These are phyloP conservation scores for Rubroboletus pulcherrimus DNA, from an alignment of 768 basidiomycete species.

Conservation along the genomic window DNA sequence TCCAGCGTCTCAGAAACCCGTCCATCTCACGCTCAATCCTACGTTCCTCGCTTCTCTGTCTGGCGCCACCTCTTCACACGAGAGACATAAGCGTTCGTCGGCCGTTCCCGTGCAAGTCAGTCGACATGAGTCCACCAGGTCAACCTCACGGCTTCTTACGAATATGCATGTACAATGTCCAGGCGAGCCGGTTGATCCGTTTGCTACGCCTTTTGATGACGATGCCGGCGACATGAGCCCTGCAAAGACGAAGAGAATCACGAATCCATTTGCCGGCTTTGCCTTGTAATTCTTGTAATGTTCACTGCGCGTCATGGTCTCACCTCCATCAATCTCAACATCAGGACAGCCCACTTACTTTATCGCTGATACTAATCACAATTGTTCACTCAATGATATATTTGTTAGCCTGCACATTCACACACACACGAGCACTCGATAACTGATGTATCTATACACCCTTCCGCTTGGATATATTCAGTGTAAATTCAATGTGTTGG, in stretches of 20 bases:
- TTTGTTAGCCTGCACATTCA: conserved; percentile 7
- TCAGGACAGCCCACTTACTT: conserved; percentile 5
- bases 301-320: background rate
- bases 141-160: conserved; percentile 45
- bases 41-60: conserved; percentile 11
- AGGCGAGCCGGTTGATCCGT: conserved; percentile 43
- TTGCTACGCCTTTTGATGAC: conserved; percentile 79
- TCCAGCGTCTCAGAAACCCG: conserved; percentile 13
- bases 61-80: conserved; percentile 7
- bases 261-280: conserved; percentile 48
- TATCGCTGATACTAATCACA: conserved; percentile 13
- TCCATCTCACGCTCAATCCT: conserved; percentile 16
- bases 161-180: conserved; percentile 41
- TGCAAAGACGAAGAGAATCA: conserved; percentile 41
- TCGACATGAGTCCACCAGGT: conserved; percentile 24
- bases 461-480: conserved; percentile 5
- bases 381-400: conserved; percentile 9
- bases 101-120: conserved; percentile 18
- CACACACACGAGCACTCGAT: conserved; percentile 1
- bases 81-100: conserved; percentile 21
- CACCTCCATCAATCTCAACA: background rate
- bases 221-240: conserved; percentile 42
- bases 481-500: background rate
- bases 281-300: conserved; percentile 27
- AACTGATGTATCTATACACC: conserved; percentile 24